Base-by-base conservation (phyloP, 2,329 filamentous ascomycete species). In the Neospermospora avenae region DNA sequence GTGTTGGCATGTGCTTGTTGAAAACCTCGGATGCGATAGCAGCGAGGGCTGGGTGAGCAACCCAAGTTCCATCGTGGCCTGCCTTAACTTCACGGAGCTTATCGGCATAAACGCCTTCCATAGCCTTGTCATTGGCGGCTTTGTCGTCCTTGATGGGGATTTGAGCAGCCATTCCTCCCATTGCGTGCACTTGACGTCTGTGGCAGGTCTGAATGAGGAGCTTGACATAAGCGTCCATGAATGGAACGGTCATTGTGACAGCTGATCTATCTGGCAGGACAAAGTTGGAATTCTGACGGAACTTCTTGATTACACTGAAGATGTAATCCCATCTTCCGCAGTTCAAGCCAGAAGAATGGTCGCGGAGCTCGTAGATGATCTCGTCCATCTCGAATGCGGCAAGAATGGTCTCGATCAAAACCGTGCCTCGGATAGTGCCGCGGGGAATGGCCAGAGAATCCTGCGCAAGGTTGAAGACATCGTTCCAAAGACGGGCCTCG, bases 321-420 rank as follows among this genome's bases (percentile, higher is more conserved):
- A 99, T 98, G 83, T 99, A 99, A 75, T 99, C 95, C 95, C 95
- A 99, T 69, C 95, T 89, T 66, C 95, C 95, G 77, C 95, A 98
- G 86, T 99, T 99, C 72, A 99, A 85, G 51, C 95, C 95, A 6
- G 93, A 89, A 75, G 88, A 93, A 82, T 99, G 95, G 74, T 98
- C 93, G 63, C 95, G 89, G 68, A 99, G 88, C 81, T 98, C 95
- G 77, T 97, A 99, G 78, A 99, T 98, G 78, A 99, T 98, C 86
- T 99, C 95, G 71, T 99, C 95, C 95, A 99, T 99, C 83, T 99
- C 95, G 72, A 99, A 99, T 16, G 93, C 95, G 44, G 95, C 95
- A 45, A 93, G 84, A 75, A 99, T 98, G 59, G 95, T 98, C 84
- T 99, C 95, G 72, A 99, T 98, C 70, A 99, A 81, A 41, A 98